phyloP scores from a whole-genome alignment of 2,329 filamentous ascomycete species.

The Thyridium curvatum region DNA sequence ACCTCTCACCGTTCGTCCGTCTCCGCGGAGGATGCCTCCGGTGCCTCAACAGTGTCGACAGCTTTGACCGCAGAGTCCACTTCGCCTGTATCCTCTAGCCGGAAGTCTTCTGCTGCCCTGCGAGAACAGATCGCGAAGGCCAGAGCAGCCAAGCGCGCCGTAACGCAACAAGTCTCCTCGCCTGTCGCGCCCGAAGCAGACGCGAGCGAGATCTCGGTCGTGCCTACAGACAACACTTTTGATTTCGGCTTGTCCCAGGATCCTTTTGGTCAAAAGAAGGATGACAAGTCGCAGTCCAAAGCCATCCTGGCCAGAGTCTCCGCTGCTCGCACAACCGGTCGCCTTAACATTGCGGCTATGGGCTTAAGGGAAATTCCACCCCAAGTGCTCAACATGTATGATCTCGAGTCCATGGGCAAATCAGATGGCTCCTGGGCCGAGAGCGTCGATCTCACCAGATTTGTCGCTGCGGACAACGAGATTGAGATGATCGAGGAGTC shows the following conservation, averaged over 20 bases:
- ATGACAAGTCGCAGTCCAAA: slow-evolving; percentile 53
- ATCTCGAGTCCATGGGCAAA: slow-evolving; percentile 60
- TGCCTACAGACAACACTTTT: slow-evolving; percentile 43
- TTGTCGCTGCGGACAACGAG: slow-evolving; percentile 88
- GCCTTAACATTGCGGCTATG: slow-evolving; percentile 84
- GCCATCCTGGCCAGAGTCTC: slow-evolving; percentile 68
- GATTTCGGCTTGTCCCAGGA: slow-evolving; percentile 56
- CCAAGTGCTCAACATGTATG: slow-evolving; percentile 88
- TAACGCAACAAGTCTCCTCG: slow-evolving; percentile 25
- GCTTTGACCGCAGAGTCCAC: slow-evolving; percentile 25
- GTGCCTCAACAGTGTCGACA: slow-evolving; percentile 29
- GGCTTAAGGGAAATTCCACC: slow-evolving; percentile 71
- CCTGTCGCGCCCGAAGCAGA: slow-evolving; percentile 10
- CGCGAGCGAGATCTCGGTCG: slow-evolving; percentile 27
- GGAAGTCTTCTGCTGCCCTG: slow-evolving; percentile 72
- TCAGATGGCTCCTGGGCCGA: slow-evolving; percentile 77
- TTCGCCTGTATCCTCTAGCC: slow-evolving; percentile 22
- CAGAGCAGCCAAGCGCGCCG: slow-evolving; percentile 69
- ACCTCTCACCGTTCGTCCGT: slow-evolving; percentile 30
- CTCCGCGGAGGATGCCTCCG: slow-evolving; percentile 28
- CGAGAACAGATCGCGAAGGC: slow-evolving; percentile 91
- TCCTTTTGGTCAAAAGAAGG: slow-evolving; percentile 63
- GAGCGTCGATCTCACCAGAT: slow-evolving; percentile 76
- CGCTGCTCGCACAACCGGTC: slow-evolving; percentile 68
- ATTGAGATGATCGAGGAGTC: slow-evolving; percentile 65